Base-by-base conservation (phyloP, 148 eudicot genomes). In the Rhododendron molle region DNA sequence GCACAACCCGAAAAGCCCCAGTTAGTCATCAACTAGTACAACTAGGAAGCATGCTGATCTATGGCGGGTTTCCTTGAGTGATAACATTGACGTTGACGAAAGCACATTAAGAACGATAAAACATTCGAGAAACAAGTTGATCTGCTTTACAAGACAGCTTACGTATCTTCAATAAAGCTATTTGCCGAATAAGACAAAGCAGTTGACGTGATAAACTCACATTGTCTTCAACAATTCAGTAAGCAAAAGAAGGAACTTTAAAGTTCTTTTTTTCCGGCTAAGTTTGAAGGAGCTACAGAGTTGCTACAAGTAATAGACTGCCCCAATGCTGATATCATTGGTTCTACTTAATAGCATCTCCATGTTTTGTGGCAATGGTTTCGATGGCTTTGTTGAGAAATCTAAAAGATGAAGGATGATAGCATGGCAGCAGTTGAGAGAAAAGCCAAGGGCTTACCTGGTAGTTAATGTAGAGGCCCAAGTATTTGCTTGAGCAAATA, bases 291-390 rank as follows among this genome's bases (percentile, higher is more conserved):
- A 79, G 50, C 60, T 49, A 49, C 23, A 26, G 14, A n/a, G 62
- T 79, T 38, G 62, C 34, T 46, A n/a, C 1, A 79, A 49, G 40
- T 0, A 26, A 79, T 28, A 28, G 82, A 49, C 82, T 15, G 38
- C 4, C 21, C 0, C 21, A 78, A 78, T 26, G 30, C 5, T 26
- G 81, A 46, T 28, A 47, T 47, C 60, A 77, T 13, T 46, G 14
- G 60, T 13, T 30, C 81, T 78, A 26, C 28, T 30, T 26, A 44
- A n/a, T 78, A 47, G 81, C 81, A 47, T 78, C 58, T 78, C 82
- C 60, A 47, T 6, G 7, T 13, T 30, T 30, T 32, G 65, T 7
- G 65, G 52, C 72, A 65, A 28, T 47, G 58, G 36, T 47, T 28
- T n/a, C 1, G 2, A 47, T 28, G n/a, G n/a, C 32, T 79, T 30